Evolutionary conservation across 2,329 filamentous ascomycete species (phyloP).

Genomic region (Cladosporium sphaerospermum): DNA sequence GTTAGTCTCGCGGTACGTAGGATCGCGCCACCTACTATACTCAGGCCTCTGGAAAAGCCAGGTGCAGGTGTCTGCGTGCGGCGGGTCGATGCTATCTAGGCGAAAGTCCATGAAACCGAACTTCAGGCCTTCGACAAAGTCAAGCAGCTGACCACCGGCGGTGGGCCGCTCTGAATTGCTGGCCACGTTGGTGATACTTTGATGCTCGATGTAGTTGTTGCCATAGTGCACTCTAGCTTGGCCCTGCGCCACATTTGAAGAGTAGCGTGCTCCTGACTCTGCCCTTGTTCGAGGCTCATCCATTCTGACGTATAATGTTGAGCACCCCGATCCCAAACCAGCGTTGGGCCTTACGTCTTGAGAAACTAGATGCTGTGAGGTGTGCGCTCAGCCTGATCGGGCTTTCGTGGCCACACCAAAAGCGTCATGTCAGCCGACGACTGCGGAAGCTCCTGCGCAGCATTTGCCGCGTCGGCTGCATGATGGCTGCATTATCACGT

Average conservation of each 20-base stretch:
- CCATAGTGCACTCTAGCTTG: not conserved
- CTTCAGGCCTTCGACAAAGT: not conserved
- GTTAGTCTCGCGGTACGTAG: not conserved
- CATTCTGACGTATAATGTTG: no score
- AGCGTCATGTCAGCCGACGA: no score
- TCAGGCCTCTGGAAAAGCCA: not conserved
- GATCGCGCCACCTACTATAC: slow-evolving; percentile 1
- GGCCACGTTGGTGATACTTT: not conserved
- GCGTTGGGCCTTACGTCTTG: no score
- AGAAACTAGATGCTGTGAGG: no score
- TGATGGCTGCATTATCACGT: no score
- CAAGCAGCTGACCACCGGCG: not conserved
- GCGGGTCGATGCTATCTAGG: not conserved
- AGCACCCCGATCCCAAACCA: no score
- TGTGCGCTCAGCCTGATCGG: no score
- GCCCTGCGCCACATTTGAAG: not conserved
- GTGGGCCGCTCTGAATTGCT: not conserved
- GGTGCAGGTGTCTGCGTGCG: not conserved
- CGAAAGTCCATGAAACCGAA: not conserved
- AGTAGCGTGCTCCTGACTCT: no score
- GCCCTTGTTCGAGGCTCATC: no score
- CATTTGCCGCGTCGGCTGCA: no score
- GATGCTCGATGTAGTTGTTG: not conserved
- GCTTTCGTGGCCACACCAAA: no score
- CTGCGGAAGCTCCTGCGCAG: no score